Evolutionary conservation across 2,329 filamentous ascomycete species (phyloP).

Genomic region (Trichoderma arundinaceum): DNA sequence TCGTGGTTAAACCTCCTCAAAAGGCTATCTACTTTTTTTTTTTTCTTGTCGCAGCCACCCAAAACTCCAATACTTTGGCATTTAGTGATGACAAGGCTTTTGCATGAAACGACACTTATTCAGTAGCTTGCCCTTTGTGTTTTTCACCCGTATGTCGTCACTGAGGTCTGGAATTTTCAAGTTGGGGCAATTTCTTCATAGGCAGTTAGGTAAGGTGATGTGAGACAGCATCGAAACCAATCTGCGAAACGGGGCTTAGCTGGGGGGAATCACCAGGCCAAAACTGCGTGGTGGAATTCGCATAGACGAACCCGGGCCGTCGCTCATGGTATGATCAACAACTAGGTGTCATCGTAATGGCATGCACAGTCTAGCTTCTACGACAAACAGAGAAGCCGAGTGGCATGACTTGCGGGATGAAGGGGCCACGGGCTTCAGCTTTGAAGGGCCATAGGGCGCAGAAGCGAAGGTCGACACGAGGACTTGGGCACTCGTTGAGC

Average conservation of each 20-base stretch:
- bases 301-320: not conserved
- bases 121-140: not conserved
- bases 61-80: not conserved
- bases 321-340: conserved; percentile 12
- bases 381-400: conserved; percentile 6
- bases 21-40: not conserved
- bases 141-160: not conserved
- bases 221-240: conserved; percentile 2
- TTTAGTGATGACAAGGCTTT: not conserved
- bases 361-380: conserved; percentile 9
- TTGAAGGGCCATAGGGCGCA: conserved; percentile 2
- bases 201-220: not conserved
- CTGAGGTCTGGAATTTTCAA: not conserved
- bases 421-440: not conserved
- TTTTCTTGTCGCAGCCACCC: not conserved
- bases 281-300: not conserved
- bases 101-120: not conserved
- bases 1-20: not conserved
- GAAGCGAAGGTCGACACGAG: conserved; percentile 10
- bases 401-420: not conserved
- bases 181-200: not conserved
- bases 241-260: not conserved
- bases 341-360: not conserved
- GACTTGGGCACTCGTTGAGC: not conserved
- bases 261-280: not conserved